These are phyloP conservation scores for Biscogniauxia marginata DNA, from an alignment of 2,329 filamentous ascomycete species.

Conservation along the genomic window DNA sequence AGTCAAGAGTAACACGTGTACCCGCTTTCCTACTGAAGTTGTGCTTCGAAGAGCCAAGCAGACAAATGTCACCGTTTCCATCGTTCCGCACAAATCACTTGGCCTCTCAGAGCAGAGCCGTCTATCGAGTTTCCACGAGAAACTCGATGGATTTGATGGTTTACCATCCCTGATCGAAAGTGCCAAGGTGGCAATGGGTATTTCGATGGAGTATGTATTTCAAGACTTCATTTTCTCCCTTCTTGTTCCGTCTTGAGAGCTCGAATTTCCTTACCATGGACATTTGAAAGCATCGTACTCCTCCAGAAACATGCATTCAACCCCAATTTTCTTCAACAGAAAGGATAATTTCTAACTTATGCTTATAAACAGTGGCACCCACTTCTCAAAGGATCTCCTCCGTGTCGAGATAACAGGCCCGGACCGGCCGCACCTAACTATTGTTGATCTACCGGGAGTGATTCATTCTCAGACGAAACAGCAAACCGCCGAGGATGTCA, in stretches of 20 bases:
- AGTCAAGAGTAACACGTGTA: slow-evolving; percentile 56
- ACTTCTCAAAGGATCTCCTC: slow-evolving; percentile 47
- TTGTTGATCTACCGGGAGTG: slow-evolving; percentile 59
- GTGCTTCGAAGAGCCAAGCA: slow-evolving; percentile 47
- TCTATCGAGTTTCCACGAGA: slow-evolving; percentile 22
- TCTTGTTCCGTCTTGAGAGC: no score
- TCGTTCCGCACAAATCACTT: slow-evolving; percentile 34
- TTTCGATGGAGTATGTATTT: slow-evolving; percentile 34
- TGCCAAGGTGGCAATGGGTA: slow-evolving; percentile 49
- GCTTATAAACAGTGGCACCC: slow-evolving; percentile 30
- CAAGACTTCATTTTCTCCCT: no score
- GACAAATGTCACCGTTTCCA: slow-evolving; percentile 36
- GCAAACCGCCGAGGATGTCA: slow-evolving; percentile 44
- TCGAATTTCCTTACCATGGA: no score
- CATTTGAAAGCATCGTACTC: no score
- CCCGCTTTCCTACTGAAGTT: slow-evolving; percentile 62
- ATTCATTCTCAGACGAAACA: slow-evolving; percentile 48
- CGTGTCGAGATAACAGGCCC: slow-evolving; percentile 49
- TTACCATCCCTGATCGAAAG: slow-evolving; percentile 38
- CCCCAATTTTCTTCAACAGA: no score
- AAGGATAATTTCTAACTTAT: no score
- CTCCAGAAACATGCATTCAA: no score
- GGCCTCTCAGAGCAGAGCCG: slow-evolving; percentile 24
- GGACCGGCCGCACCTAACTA: slow-evolving; percentile 49
- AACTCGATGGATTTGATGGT: slow-evolving; percentile 29